Percentiles rank a stretch among this genome's conserved stretches.
Evolutionary conservation across 2,329 filamentous ascomycete species (phyloP).

Genomic region (Rhytidhysteron rufulum): DNA sequence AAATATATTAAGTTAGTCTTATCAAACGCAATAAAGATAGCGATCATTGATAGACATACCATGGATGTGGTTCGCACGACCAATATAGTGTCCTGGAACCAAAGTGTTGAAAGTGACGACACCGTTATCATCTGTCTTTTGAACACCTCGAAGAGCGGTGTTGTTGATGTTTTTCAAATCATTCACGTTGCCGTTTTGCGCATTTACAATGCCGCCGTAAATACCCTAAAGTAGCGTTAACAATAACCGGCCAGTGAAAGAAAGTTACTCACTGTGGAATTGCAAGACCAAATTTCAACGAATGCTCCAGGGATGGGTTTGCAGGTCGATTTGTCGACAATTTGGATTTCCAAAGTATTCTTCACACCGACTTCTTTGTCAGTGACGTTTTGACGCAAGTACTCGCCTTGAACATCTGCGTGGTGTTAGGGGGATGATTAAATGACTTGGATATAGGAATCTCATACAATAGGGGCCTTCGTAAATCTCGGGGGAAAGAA

Average conservation of each 20-base stretch:
- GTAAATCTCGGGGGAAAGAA: background rate
- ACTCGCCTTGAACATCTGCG: conserved; percentile 52
- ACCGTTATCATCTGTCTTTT: conserved; percentile 45
- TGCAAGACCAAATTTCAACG: conserved; percentile 53
- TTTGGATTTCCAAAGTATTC: conserved; percentile 50
- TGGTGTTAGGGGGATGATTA: too few relatives aligned
- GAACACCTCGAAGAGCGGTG: conserved; percentile 47
- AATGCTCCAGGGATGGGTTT: conserved; percentile 46
- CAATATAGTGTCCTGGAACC: conserved; percentile 42
- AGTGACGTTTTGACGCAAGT: conserved; percentile 46
- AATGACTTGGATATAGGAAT: too few relatives aligned
- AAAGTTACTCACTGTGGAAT: conserved; percentile 18
- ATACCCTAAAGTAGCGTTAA: conserved; percentile 21
- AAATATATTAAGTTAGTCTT: background rate
- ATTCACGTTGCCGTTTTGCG: conserved; percentile 40
- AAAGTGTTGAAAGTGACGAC: conserved; percentile 48
- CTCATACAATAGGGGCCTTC: background rate
- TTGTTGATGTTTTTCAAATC: conserved; percentile 30
- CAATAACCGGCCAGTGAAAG: conserved; percentile 15
- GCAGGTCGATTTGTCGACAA: conserved; percentile 54
- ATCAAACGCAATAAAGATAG: background rate
- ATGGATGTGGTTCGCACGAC: conserved; percentile 29
- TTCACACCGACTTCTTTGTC: conserved; percentile 48
- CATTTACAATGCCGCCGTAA: conserved; percentile 42
- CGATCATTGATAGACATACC: conserved; percentile 20